Evolutionary conservation across 805 yeast species (phyloP).

Genomic region (Lachancea lanzarotensis): DNA sequence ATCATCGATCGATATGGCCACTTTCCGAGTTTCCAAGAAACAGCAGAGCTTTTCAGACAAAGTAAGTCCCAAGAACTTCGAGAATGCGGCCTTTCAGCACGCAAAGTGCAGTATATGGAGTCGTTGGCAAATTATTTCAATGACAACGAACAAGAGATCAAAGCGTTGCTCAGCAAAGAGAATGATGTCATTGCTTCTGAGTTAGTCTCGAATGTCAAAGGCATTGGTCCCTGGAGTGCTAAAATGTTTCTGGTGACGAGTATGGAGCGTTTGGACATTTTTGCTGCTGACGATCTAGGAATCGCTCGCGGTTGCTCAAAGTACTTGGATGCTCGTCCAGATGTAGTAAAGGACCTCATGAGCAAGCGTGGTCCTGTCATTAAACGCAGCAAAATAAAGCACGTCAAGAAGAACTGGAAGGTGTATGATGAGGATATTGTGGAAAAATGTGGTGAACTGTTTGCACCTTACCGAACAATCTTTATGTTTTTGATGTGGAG

Average conservation of each 20-base stretch:
- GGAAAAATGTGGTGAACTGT: conserved; percentile 48
- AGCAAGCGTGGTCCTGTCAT: conserved; percentile 31
- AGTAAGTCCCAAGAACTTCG: conserved; percentile 42
- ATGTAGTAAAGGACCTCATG: conserved; percentile 40
- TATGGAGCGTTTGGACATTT: conserved; percentile 58
- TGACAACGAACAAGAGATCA: conserved; percentile 33
- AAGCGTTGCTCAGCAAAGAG: conserved; percentile 34
- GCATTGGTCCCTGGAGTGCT: conserved; percentile 82
- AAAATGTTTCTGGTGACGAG: conserved; percentile 80
- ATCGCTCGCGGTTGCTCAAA: conserved; percentile 72
- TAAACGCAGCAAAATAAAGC: conserved; percentile 33
- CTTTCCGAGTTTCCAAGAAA: conserved; percentile 48
- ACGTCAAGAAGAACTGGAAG: conserved; percentile 56
- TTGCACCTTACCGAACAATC: conserved; percentile 59
- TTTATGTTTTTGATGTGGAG: conserved; percentile 75
- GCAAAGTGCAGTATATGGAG: conserved; percentile 59
- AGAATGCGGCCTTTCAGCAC: conserved; percentile 58
- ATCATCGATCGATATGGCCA: conserved; percentile 36
- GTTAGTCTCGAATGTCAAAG: conserved; percentile 49
- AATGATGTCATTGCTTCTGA: conserved; percentile 41
- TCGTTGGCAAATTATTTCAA: conserved; percentile 48
- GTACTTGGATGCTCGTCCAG: conserved; percentile 52
- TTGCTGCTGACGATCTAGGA: conserved; percentile 76
- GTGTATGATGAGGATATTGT: conserved; percentile 55
- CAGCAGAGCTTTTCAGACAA: conserved; percentile 31